Evolutionary conservation across 2,329 filamentous ascomycete species (phyloP).

Genomic region (Diplodia sapinea): DNA sequence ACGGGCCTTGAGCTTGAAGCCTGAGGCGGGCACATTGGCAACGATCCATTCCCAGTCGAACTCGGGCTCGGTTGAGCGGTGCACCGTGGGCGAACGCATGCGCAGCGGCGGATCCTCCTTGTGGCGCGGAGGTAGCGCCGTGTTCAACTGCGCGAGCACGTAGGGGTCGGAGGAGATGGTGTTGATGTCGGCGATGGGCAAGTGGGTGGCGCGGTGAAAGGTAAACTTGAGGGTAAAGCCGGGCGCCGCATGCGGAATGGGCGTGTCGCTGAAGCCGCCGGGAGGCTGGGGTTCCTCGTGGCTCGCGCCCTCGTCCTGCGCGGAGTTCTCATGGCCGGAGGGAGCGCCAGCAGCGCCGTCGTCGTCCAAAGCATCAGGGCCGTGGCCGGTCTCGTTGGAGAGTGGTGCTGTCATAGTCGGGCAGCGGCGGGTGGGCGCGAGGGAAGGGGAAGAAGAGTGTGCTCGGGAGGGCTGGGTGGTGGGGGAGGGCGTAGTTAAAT

Average conservation of each 20-base stretch:
- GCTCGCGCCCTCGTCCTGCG: neutral
- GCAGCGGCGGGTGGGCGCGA: neutral
- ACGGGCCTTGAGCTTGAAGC: constrained; percentile 83
- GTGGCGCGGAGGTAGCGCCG: constrained; percentile 73
- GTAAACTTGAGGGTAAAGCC: constrained; percentile 87
- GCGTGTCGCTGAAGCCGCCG: constrained; percentile 81
- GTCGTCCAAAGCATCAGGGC: constrained; percentile 6
- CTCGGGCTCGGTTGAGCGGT: constrained; percentile 71
- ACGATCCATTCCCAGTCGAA: constrained; percentile 91
- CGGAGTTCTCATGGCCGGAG: constrained; percentile 1
- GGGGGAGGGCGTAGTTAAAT: constrained; percentile 21
- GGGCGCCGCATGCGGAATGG: constrained; percentile 73
- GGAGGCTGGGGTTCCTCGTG: constrained; percentile 63
- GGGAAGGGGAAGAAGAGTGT: neutral
- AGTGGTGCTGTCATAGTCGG: constrained; percentile 10
- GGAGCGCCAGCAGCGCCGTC: constrained; percentile 15
- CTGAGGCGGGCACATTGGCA: constrained; percentile 79
- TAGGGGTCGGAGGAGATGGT: constrained; percentile 84
- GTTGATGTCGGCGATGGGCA: constrained; percentile 81
- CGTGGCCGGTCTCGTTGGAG: constrained; percentile 1
- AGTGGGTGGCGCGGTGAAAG: constrained; percentile 79
- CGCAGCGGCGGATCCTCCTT: constrained; percentile 81
- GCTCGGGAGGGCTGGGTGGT: neutral
- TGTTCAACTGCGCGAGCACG: constrained; percentile 75
- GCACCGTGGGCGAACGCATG: constrained; percentile 77